phyloP scores from a whole-genome alignment of 192 early-diverging fungal species.

The Linnemannia elongata region DNA sequence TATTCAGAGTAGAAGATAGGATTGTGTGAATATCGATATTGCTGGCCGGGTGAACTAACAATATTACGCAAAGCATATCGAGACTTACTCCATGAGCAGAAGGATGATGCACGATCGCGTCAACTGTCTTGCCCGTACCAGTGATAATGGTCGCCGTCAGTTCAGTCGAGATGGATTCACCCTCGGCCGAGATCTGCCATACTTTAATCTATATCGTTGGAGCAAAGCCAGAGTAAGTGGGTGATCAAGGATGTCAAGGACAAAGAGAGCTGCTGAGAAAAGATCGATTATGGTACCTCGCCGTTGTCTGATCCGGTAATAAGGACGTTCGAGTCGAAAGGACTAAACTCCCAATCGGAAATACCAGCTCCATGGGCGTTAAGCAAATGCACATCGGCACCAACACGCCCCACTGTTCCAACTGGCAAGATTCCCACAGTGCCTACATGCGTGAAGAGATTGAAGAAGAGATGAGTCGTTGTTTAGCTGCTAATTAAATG shows the following conservation, averaged over 20 bases:
- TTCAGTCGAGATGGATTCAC: conserved; percentile 3
- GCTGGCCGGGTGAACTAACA: too few species aligned
- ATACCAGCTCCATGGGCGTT: conserved; percentile 58
- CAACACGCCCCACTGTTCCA: conserved; percentile 32
- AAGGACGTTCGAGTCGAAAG: conserved; percentile 55
- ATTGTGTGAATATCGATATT: not conserved
- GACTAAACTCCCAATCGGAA: conserved; percentile 65
- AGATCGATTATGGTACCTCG: conserved; percentile 30
- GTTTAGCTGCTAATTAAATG: not conserved
- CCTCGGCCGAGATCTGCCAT: conserved; percentile 54
- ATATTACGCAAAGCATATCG: not conserved
- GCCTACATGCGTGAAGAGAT: conserved; percentile 7
- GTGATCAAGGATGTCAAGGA: not conserved
- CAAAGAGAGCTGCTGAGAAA: not conserved
- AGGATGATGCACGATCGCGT: conserved; percentile 64
- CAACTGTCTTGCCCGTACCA: conserved; percentile 53
- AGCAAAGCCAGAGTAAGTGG: not conserved
- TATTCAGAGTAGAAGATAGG: not conserved
- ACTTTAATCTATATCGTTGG: conserved; percentile 56
- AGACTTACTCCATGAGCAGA: conserved; percentile 59
- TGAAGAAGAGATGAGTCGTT: not conserved
- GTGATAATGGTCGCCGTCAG: conserved; percentile 40
- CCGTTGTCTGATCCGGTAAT: conserved; percentile 63
- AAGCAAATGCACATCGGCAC: conserved; percentile 37
- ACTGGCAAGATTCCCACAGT: conserved; percentile 35